Base-by-base conservation (phyloP, 768 basidiomycete species). In the Hygrophoropsis aurantiaca region DNA sequence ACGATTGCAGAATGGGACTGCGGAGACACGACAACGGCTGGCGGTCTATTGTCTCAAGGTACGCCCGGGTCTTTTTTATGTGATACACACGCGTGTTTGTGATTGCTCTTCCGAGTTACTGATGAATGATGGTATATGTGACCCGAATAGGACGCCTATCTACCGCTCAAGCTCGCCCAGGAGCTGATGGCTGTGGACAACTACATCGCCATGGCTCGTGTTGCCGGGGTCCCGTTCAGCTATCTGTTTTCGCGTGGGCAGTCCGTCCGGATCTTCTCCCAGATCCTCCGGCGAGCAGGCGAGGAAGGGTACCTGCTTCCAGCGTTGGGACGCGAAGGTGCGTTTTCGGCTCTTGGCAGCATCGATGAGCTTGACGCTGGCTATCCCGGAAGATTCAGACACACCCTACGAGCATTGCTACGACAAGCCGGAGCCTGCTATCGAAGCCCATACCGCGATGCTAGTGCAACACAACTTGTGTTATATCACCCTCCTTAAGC, bases 391-490 rank as follows among this genome's bases (percentile, higher is more conserved):
- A 93, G 90, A 92, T 13, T 72, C 83, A 2, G 97, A 98, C 54
- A 97, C 98, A 50, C 93, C 95, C 60, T 99, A 99, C 57, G 97
- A 86, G 60, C 97, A 94, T 0, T 98, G 92, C 67, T 99, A 98
- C 62, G 92, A 97, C 61, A 81, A 84, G 0, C 97, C 97, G 2
- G 97, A 98, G 58, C 94, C 97, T 10, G 98, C 97, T 0, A 80
- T 98, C 39, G 97, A 99, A 78, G 98, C 98, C 72, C 94, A 99
- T 67, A 97, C 97, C 3, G 98, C 97, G 0, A 98, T 99, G 69
- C 98, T 99, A 97, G 97, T 97, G 94, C 95, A 94, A 2, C 97
- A 99, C 68, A 99, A 99, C 62, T 73, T 99, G 1, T 99, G 97
- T 65, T 99, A 98, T 61, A 97, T 95, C 0, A 97, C 97, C 0